Evolutionary conservation across 2,329 filamentous ascomycete species (phyloP).

Genomic region (Penicillium vulpinum): DNA sequence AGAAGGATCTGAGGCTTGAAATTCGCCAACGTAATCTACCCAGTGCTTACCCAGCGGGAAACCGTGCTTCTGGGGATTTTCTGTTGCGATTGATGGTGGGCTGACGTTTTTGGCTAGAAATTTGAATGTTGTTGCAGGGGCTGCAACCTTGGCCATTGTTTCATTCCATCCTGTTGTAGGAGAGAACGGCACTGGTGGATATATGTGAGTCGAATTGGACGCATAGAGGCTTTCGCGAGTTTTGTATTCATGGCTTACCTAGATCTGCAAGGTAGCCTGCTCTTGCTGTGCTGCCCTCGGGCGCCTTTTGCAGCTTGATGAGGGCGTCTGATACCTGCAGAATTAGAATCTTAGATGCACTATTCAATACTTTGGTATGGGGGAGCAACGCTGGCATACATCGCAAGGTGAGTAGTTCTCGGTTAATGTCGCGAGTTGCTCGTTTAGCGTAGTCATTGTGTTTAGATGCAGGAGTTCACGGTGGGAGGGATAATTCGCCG

Average conservation of each 20-base stretch:
- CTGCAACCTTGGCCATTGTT: conserved; percentile 39
- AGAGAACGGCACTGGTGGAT: conserved; percentile 36
- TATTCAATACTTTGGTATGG: too few species aligned
- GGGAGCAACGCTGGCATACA: conserved; percentile 27
- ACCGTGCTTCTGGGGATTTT: conserved; percentile 43
- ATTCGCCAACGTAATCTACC: conserved; percentile 57
- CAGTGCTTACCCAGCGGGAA: conserved; percentile 64
- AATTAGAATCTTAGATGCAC: background rate
- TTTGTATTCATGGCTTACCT: conserved; percentile 36
- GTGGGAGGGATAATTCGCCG: background rate
- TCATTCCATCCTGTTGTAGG: conserved; percentile 32
- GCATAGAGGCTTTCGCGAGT: background rate
- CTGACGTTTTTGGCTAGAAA: conserved; percentile 60
- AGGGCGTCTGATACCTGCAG: conserved; percentile 68
- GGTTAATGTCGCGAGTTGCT: conserved; percentile 33
- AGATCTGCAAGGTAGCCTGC: conserved; percentile 69
- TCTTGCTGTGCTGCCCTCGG: conserved; percentile 51
- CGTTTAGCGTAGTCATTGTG: conserved; percentile 33
- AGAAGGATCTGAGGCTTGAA: conserved; percentile 28
- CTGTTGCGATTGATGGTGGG: conserved; percentile 31
- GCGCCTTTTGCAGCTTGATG: conserved; percentile 60
- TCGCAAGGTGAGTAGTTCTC: conserved; percentile 46
- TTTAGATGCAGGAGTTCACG: conserved; percentile 16
- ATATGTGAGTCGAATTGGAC: conserved; percentile 7
- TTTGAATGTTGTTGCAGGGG: conserved; percentile 46